Conservation (phyloP, 129 eudicot genomes). For the Saussurea involucrata region DNA sequence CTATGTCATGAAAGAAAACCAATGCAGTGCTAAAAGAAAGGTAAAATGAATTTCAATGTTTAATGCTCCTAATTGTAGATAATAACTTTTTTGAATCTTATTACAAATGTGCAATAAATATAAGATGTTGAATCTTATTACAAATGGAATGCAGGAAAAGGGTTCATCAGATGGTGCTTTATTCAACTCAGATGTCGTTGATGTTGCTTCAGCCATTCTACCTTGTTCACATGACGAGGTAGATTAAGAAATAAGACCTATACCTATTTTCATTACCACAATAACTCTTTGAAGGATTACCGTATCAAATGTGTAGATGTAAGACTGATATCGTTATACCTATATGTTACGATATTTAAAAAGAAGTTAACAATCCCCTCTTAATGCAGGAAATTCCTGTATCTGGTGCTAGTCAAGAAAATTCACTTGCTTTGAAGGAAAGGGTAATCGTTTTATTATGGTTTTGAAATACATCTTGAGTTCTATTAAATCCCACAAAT, state of each 20-base stretch:
- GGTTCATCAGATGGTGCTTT: constrained; percentile 23
- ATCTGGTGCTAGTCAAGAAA: constrained; percentile 1
- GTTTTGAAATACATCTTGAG: not conserved
- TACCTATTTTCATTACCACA: not conserved
- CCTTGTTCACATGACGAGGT: constrained; percentile 38
- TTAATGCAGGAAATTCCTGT: constrained; percentile 19
- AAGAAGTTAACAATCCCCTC: not conserved
- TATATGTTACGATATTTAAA: not conserved
- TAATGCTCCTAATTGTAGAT: not conserved
- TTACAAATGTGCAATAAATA: not conserved
- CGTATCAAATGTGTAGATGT: not conserved
- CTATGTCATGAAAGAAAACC: constrained; percentile 38
- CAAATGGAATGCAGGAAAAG: constrained; percentile 35
- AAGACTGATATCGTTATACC: not conserved
- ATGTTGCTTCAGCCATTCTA: constrained; percentile 21
- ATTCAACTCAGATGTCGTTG: constrained; percentile 11
- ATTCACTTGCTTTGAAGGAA: not conserved
- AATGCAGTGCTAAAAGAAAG: constrained; percentile 47
- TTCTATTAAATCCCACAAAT: not conserved
- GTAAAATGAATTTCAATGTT: constrained; percentile 24
- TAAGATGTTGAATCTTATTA: not conserved
- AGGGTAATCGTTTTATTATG: constrained; percentile 20
- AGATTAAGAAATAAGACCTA: not conserved
- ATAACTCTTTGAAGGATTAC: constrained; percentile 7
- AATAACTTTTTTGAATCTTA: not conserved